These are phyloP conservation scores for Zygotorulaspora florentina DNA, from an alignment of 805 yeast genomes.

Conservation along the genomic window DNA sequence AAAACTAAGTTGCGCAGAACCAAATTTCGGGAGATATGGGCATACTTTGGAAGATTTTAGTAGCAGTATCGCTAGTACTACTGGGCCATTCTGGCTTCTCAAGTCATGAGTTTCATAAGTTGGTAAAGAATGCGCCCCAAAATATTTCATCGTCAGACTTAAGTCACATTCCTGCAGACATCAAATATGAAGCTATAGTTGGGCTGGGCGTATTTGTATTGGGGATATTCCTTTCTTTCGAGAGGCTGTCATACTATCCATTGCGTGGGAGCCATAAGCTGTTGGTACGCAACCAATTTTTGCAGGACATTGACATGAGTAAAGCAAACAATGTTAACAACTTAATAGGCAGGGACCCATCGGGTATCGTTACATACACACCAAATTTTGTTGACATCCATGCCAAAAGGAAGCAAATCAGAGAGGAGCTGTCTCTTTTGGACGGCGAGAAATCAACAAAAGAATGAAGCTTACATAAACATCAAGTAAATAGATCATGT, in stretches of 20 bases:
- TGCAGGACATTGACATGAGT: conserved; percentile 29
- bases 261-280: conserved; percentile 17
- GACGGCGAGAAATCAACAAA: conserved; percentile 12
- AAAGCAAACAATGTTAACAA: conserved; percentile 31
- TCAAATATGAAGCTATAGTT: conserved; percentile 26
- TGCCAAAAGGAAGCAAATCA: conserved; percentile 21
- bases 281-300: conserved; percentile 21
- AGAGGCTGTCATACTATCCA: conserved; percentile 22
- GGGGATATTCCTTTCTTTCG: conserved; percentile 27
- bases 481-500: background rate
- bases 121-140: conserved; percentile 17
- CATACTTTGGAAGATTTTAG: conserved; percentile 13
- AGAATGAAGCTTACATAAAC: conserved; percentile 6
- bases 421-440: conserved; percentile 14
- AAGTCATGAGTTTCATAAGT: conserved; percentile 32
- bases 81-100: conserved; percentile 32
- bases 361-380: conserved; percentile 28
- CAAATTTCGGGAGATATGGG: conserved; percentile 14
- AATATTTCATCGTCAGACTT: conserved; percentile 2
- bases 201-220: conserved; percentile 25
- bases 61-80: conserved; percentile 15
- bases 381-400: conserved; percentile 30
- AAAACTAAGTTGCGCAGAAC: background rate
- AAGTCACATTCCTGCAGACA: conserved; percentile 26
- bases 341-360: conserved; percentile 27